Percentiles rank a stretch among this genome's conserved stretches.
Conservation (phyloP, 1,139 yeast species). For the Geotrichum candidum region DNA sequence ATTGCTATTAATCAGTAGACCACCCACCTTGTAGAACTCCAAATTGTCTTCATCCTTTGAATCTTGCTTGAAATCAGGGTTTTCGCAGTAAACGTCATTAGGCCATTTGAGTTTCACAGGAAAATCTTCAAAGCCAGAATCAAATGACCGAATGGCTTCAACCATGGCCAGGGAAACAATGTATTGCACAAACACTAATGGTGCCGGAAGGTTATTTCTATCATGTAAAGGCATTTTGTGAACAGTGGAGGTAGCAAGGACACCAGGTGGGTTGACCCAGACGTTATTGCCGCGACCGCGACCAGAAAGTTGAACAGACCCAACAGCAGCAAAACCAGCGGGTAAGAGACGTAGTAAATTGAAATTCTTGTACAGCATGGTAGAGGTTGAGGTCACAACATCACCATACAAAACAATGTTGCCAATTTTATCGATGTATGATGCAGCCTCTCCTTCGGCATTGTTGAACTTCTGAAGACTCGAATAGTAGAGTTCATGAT, state of each 20-base stretch:
- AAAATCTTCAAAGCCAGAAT: constrained; percentile 49
- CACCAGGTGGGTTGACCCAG: constrained; percentile 95
- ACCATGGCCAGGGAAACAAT: constrained; percentile 76
- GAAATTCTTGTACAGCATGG: constrained; percentile 69
- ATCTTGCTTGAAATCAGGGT: constrained; percentile 41
- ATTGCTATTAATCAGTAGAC: constrained; percentile 78
- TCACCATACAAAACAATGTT: constrained; percentile 69
- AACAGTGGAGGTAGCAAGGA: constrained; percentile 72
- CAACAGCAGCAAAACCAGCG: constrained; percentile 64
- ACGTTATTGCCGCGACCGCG: constrained; percentile 92
- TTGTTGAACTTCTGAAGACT: constrained; percentile 39
- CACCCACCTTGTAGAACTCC: constrained; percentile 67
- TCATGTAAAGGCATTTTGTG: constrained; percentile 49
- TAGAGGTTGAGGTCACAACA: constrained; percentile 82
- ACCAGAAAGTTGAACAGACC: constrained; percentile 82
- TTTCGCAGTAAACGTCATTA: constrained; percentile 75
- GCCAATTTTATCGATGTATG: constrained; percentile 44
- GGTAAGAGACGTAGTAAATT: constrained; percentile 55
- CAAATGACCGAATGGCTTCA: constrained; percentile 65
- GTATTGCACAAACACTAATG: constrained; percentile 80
- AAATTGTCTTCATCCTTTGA: not conserved
- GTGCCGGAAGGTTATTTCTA: constrained; percentile 36
- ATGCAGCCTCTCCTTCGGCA: constrained; percentile 2
- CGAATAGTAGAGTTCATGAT: constrained; percentile 51
- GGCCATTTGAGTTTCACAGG: constrained; percentile 95